Conservation (phyloP, 1,284 basidiomycete species). For the Albatrellus sp. region DNA sequence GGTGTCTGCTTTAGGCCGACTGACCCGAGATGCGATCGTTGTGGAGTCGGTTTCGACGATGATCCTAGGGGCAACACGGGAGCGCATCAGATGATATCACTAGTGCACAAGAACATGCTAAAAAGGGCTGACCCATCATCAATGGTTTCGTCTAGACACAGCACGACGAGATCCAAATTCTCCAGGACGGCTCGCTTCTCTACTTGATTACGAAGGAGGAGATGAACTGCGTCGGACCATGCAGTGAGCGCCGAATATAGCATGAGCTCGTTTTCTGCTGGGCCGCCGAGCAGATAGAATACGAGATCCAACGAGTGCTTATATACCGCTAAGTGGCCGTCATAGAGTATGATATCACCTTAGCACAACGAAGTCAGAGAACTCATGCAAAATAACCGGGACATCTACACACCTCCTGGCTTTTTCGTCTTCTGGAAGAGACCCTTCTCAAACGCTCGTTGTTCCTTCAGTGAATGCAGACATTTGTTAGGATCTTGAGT, state of each 20-base stretch:
- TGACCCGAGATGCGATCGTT: constrained; percentile 91
- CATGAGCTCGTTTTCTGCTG: constrained; percentile 95
- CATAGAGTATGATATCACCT: constrained; percentile 95
- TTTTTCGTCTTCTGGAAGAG: constrained; percentile 94
- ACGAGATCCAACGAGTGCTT: constrained; percentile 92
- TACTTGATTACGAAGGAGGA: constrained; percentile 83
- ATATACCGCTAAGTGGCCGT: constrained; percentile 86
- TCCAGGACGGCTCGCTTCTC: constrained; percentile 95
- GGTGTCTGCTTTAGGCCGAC: constrained; percentile 84
- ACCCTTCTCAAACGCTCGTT: constrained; percentile 90
- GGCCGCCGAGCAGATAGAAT: constrained; percentile 86
- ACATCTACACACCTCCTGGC: constrained; percentile 55
- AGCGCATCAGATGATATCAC: not conserved
- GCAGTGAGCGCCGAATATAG: constrained; percentile 75
- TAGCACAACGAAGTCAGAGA: not conserved
- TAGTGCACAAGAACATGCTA: not conserved
- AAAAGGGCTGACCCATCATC: constrained; percentile 79
- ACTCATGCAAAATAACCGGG: not conserved
- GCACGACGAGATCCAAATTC: constrained; percentile 85
- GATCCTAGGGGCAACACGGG: constrained; percentile 41
- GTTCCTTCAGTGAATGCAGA: constrained; percentile 76
- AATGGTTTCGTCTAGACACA: constrained; percentile 94
- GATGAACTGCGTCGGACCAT: constrained; percentile 76
- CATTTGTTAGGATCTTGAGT: constrained; percentile 48
- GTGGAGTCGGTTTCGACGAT: constrained; percentile 95